Conservation (phyloP, 345 rosid genomes). For the Cardamine chenopodiifolia region DNA sequence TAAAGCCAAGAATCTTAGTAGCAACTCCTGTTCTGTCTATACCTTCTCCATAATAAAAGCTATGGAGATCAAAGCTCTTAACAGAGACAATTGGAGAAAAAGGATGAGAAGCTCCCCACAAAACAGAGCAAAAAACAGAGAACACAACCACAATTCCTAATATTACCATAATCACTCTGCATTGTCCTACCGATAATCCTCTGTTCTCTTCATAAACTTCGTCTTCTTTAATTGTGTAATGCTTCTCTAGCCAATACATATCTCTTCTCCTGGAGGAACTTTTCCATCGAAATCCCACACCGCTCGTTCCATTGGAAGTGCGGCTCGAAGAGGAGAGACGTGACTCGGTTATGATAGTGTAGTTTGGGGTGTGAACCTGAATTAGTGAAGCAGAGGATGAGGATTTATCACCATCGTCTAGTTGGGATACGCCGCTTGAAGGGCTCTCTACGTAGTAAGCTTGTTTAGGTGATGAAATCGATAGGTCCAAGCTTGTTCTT, state of each 20-base stretch:
- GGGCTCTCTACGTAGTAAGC: constrained; percentile 80
- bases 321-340: constrained; percentile 46
- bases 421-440: constrained; percentile 68
- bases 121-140: constrained; percentile 67
- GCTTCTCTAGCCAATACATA: constrained; percentile 72
- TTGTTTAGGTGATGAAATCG: constrained; percentile 77
- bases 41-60: constrained; percentile 76
- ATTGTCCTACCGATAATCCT: constrained; percentile 52
- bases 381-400: constrained; percentile 50
- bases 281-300: constrained; percentile 53
- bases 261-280: constrained; percentile 60
- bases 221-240: constrained; percentile 70
- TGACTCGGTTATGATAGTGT: constrained; percentile 40
- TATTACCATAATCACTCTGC: constrained; percentile 59
- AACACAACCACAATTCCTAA: constrained; percentile 53
- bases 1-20: constrained; percentile 68
- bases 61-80: constrained; percentile 62
- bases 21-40: constrained; percentile 78
- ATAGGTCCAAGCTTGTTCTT: constrained; percentile 65
- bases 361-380: constrained; percentile 42
- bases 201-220: constrained; percentile 45
- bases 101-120: constrained; percentile 85
- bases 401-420: constrained; percentile 76
- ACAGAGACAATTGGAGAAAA: constrained; percentile 57
- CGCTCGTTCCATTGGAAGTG: constrained; percentile 34